Evolutionary conservation across 805 yeast species (phyloP), one percentile per base, ranked within the genome.

Genomic region (Ogataea methylovora): DNA sequence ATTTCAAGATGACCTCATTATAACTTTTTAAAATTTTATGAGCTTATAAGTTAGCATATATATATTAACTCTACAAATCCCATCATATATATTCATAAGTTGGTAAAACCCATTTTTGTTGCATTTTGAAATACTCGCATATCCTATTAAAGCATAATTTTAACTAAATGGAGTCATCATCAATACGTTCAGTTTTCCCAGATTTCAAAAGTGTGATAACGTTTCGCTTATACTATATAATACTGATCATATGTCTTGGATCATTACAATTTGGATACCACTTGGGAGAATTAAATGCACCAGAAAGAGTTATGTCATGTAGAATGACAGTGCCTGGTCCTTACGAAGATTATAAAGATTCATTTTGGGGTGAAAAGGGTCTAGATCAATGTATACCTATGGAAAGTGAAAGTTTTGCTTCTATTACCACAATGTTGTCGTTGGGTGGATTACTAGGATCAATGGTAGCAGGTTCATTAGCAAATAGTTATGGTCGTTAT

Each of bases 181-280:
- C n/a, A n/a, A n/a, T n/a, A n/a, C n/a, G n/a, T n/a, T 27, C 30
- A 9, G 30, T 18, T 3, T 12, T 27, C 12, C 15, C 17, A 27
- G 30, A 27, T 18, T 23, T 14, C 4, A 17, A 30, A 18, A 14
- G 14, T 7, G 18, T 12, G 13, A 30, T 30, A 6, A 30, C 9
- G 13, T 16, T 24, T n/a, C 15, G 23, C 12, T 19, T 30, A 21
- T 17, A 23, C 4, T 30, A 27, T 27, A 30, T 30, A 10, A 69
- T 71, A 4, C 47, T 68, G 1, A 73, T 80, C 5, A 70, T 76
- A 13, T 79, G 87, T 43, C 51, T 84, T 18, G 90, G 88, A 2
- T 73, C 88, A 2, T 64, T 84, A 14, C 95, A 85, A 56, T 86
- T 78, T 52, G 95, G 95, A 3, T 84, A 83, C 55, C 95, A 86